Conservation (phyloP, 1,284 basidiomycete species). For the Golubevia sp. region DNA sequence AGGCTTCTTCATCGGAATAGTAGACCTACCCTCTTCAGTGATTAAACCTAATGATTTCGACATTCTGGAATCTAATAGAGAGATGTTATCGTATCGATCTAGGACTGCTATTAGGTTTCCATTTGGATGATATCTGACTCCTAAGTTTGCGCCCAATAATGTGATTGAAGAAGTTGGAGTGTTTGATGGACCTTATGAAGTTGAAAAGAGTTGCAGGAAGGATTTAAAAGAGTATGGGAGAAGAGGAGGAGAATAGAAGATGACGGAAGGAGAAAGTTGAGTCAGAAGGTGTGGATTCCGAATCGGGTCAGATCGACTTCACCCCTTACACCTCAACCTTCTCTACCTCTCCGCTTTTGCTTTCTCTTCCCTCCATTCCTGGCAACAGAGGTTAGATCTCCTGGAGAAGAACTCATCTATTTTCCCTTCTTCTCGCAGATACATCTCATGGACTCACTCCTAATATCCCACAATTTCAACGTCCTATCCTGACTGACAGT, state of each 20-base stretch:
- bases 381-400: no score
- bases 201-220: not conserved
- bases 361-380: no score
- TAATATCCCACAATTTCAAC: constrained; percentile 46
- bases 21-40: not conserved
- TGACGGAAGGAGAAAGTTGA: not conserved
- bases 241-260: not conserved
- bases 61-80: constrained; percentile 26
- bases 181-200: constrained; percentile 26
- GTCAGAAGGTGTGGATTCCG: constrained; percentile 5
- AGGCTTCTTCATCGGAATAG: not conserved
- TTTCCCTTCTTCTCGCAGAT: no score
- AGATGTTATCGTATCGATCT: constrained; percentile 46
- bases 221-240: not conserved
- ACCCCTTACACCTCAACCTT: no score
- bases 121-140: constrained; percentile 25
- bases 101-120: constrained; percentile 43
- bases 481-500: constrained; percentile 42
- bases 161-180: constrained; percentile 34
- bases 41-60: constrained; percentile 25
- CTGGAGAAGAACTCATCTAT: no score
- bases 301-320: no score
- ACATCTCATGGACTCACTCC: constrained; percentile 4
- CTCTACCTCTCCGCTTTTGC: no score
- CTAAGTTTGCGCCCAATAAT: not conserved